Percentiles rank a stretch among this genome's conserved stretches.
Evolutionary conservation across 768 basidiomycete genomes (phyloP).

Genomic region (Suillus placidus): DNA sequence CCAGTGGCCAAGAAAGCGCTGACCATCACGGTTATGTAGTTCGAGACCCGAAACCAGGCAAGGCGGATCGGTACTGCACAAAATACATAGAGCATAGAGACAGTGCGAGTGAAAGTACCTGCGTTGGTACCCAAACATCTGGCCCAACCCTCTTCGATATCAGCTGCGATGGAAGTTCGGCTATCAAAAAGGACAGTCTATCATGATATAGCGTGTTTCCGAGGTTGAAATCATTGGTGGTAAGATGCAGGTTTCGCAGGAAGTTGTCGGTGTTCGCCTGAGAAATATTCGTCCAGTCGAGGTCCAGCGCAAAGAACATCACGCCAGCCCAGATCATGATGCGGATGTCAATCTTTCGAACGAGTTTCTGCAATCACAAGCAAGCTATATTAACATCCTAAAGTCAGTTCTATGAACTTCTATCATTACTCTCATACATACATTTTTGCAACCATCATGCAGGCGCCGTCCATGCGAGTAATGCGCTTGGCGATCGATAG

Average conservation of each 20-base stretch:
- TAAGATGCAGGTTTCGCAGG: slow-evolving; percentile 59
- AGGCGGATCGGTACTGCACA: slow-evolving; percentile 41
- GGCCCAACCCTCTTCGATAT: slow-evolving; percentile 69
- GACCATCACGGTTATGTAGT: slow-evolving; percentile 55
- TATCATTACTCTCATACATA: too few species aligned
- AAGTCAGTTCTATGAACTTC: too few species aligned
- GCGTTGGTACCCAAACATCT: slow-evolving; percentile 65
- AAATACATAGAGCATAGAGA: slow-evolving; percentile 48
- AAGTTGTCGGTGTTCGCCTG: slow-evolving; percentile 75
- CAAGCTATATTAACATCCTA: background rate
- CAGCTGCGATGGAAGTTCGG: slow-evolving; percentile 69
- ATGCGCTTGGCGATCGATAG: background rate
- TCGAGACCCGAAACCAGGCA: slow-evolving; percentile 69
- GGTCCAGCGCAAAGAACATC: slow-evolving; percentile 63
- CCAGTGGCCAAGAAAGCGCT: slow-evolving; percentile 69
- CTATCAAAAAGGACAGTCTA: slow-evolving; percentile 48
- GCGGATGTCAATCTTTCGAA: slow-evolving; percentile 61
- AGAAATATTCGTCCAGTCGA: slow-evolving; percentile 62
- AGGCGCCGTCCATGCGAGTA: background rate
- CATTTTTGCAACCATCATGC: background rate
- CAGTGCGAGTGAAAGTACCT: slow-evolving; percentile 37
- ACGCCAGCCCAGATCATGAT: too few species aligned
- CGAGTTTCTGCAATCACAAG: slow-evolving; percentile 39
- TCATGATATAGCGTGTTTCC: slow-evolving; percentile 65
- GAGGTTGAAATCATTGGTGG: slow-evolving; percentile 64